phyloP scores from a whole-genome alignment of 371 early-diverging fungal genomes.

The Mucor plumbeus region DNA sequence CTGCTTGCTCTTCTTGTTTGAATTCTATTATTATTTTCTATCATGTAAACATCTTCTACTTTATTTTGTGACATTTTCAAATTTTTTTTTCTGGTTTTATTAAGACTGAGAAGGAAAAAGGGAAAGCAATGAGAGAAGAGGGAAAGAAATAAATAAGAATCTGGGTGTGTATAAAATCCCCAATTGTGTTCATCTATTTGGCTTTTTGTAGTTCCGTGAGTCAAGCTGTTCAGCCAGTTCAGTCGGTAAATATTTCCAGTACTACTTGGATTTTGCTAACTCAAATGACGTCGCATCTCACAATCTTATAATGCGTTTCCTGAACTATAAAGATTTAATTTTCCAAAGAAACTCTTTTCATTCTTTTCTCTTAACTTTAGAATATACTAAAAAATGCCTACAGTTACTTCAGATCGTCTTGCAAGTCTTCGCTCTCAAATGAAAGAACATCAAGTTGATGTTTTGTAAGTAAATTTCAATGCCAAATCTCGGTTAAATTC shows the following conservation, averaged over 20 bases:
- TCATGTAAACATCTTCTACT: constrained; percentile 3
- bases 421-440: constrained; percentile 76
- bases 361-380: constrained; percentile 17
- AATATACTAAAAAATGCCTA: constrained; percentile 34
- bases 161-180: constrained; percentile 3
- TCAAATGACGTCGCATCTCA: constrained; percentile 10
- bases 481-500: not conserved
- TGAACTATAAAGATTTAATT: not conserved
- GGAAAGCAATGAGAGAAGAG: constrained; percentile 9
- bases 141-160: not conserved
- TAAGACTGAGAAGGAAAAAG: constrained; percentile 10
- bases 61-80: constrained; percentile 17
- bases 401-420: constrained; percentile 64
- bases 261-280: not conserved
- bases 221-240: not conserved
- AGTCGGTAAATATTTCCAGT: not conserved
- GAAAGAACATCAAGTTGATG: constrained; percentile 70
- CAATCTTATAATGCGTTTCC: not conserved
- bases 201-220: constrained; percentile 5
- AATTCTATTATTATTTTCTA: constrained; percentile 9
- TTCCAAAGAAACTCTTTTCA: not conserved
- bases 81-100: not conserved
- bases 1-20: constrained; percentile 25
- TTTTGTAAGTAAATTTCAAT: constrained; percentile 60
- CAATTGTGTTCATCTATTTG: not conserved